phyloP scores from a whole-genome alignment of 495 filamentous ascomycete species.

The Xylaria sp. region DNA sequence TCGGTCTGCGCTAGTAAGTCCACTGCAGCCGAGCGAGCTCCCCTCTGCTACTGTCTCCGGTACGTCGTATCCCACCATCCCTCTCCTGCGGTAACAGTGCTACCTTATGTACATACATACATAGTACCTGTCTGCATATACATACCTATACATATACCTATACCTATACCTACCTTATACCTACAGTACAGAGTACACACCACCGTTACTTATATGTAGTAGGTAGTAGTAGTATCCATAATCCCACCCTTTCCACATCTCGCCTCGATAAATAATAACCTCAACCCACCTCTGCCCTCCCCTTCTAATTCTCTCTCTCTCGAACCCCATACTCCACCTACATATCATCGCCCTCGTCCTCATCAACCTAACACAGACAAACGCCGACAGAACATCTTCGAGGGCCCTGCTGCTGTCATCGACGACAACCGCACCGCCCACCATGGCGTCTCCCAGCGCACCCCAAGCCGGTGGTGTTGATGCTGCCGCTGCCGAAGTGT shows the following conservation, averaged over 20 bases:
- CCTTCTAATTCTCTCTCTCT: background rate
- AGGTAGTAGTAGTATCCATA: conserved; percentile 6
- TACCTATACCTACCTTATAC: too few relatives aligned
- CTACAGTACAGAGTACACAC: too few relatives aligned
- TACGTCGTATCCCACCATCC: background rate
- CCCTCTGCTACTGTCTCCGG: too few relatives aligned
- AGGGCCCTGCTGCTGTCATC: conserved; percentile 33
- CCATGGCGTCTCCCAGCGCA: conserved; percentile 53
- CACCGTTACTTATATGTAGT: too few relatives aligned
- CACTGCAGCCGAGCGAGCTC: background rate
- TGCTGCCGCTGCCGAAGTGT: conserved; percentile 41
- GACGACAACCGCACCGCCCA: conserved; percentile 24
- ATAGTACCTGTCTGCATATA: too few relatives aligned
- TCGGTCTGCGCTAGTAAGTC: background rate
- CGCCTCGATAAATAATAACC: conserved; percentile 27
- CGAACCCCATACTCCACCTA: conserved; percentile 1
- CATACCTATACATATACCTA: too few relatives aligned
- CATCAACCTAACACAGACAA: conserved; percentile 8
- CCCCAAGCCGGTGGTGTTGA: conserved; percentile 34
- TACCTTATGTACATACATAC: too few relatives aligned
- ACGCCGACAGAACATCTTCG: conserved; percentile 1
- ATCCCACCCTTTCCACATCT: background rate
- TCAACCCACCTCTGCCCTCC: conserved; percentile 9
- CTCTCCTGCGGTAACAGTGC: too few relatives aligned
- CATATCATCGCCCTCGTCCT: background rate